phyloP scores from a whole-genome alignment of 805 yeast genomes.

The Yamadazyma ubonensis region DNA sequence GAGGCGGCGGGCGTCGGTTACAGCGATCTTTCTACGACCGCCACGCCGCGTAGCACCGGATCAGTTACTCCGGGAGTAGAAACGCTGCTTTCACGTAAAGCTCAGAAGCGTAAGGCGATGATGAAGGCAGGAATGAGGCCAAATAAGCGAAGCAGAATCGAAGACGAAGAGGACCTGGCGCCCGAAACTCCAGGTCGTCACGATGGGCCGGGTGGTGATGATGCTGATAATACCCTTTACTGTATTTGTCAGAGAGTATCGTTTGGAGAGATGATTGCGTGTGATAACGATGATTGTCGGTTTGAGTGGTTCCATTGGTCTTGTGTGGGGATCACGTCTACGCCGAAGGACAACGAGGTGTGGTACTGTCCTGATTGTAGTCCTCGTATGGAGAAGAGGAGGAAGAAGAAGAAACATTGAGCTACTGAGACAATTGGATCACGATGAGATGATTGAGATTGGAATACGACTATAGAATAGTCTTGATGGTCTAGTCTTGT shows the following conservation, averaged over 20 bases:
- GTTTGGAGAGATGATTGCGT: constrained; percentile 96
- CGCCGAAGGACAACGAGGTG: constrained; percentile 75
- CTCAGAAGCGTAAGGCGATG: constrained; percentile 28
- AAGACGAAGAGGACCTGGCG: constrained; percentile 20
- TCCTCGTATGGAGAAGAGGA: constrained; percentile 45
- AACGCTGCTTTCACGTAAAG: constrained; percentile 17
- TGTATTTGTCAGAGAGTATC: constrained; percentile 95
- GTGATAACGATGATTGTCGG: constrained; percentile 87
- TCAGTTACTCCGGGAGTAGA: constrained; percentile 18
- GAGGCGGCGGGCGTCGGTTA: constrained; percentile 9
- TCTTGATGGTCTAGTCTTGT: no score
- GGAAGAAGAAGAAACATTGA: constrained; percentile 39
- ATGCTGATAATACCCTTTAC: constrained; percentile 52
- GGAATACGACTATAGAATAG: no score
- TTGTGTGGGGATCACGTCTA: constrained; percentile 86
- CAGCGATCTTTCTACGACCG: constrained; percentile 26
- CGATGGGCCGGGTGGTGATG: constrained; percentile 36
- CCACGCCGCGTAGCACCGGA: constrained; percentile 28
- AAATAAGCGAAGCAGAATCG: constrained; percentile 21
- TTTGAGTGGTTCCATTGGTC: constrained; percentile 96
- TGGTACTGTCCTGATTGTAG: constrained; percentile 94
- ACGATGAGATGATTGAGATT: no score
- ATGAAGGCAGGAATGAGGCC: constrained; percentile 20
- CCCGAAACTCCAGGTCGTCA: constrained; percentile 16
- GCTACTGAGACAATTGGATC: no score